Evolutionary conservation across 148 eudicot species (phyloP).

Genomic region (Silene latifolia): DNA sequence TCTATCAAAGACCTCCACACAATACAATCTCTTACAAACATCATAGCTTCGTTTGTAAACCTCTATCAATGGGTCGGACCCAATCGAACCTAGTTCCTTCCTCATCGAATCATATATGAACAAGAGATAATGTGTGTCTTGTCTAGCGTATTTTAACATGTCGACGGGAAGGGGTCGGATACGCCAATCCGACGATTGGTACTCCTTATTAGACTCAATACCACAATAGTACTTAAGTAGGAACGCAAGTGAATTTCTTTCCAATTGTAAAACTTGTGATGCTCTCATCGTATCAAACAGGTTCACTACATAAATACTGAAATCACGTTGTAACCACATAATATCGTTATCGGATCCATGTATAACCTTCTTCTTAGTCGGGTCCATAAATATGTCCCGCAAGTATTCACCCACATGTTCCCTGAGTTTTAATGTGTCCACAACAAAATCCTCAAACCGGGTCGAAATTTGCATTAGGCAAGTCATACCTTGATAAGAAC

Average conservation of each 20-base stretch:
- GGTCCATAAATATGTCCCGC: background rate
- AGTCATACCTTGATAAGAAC: constrained; percentile 12
- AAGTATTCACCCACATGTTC: background rate
- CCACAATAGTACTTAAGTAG: background rate
- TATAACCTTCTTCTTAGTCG: constrained; percentile 14
- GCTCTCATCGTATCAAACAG: constrained; percentile 24
- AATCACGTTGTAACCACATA: constrained; percentile 23
- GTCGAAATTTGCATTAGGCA: constrained; percentile 27
- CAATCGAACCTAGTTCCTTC: too few relatives aligned
- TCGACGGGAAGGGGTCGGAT: too few relatives aligned
- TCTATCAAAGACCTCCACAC: too few relatives aligned
- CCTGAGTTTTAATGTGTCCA: constrained; percentile 10
- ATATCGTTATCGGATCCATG: constrained; percentile 17
- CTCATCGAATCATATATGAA: too few relatives aligned
- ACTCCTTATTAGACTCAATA: too few relatives aligned
- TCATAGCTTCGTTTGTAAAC: too few relatives aligned
- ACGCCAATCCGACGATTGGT: too few relatives aligned
- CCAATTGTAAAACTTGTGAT: background rate
- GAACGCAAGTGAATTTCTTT: background rate
- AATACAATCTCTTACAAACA: too few relatives aligned
- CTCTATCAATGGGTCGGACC: too few relatives aligned
- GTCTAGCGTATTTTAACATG: too few relatives aligned
- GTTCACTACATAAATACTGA: constrained; percentile 20
- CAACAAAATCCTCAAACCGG: constrained; percentile 6
- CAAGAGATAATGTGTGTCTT: too few relatives aligned